Evolutionary conservation across 306 rosid genomes (phyloP).

Genomic region (Cucurbita moschata): DNA sequence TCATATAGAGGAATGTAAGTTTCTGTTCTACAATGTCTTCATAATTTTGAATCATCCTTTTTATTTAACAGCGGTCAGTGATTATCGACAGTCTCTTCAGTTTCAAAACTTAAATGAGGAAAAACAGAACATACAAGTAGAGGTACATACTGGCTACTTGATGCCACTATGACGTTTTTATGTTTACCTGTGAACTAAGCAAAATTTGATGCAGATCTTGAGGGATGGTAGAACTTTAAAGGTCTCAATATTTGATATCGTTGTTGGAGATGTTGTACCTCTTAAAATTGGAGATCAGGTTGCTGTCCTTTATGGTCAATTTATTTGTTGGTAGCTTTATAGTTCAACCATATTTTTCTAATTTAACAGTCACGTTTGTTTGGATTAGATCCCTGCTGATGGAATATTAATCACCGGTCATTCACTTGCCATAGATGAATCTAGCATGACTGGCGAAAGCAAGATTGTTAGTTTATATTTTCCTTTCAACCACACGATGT

Average conservation of each 20-base stretch:
- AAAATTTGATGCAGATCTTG: conserved; percentile 45
- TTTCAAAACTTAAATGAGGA: conserved; percentile 80
- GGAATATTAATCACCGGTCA: conserved; percentile 74
- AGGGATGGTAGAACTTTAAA: conserved; percentile 71
- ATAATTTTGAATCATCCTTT: not conserved
- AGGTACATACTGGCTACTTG: conserved; percentile 38
- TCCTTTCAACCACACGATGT: conserved; percentile 9
- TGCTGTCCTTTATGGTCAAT: conserved; percentile 13
- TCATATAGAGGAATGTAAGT: not conserved
- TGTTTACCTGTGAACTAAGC: conserved; percentile 12
- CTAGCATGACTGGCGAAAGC: conserved; percentile 99
- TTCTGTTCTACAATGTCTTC: not conserved
- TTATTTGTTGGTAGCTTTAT: conserved; percentile 11
- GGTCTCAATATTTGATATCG: conserved; percentile 76
- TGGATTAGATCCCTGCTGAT: conserved; percentile 80
- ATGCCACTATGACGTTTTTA: not conserved
- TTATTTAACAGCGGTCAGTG: conserved; percentile 61
- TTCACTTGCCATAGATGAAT: conserved; percentile 88
- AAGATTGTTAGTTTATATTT: conserved; percentile 51
- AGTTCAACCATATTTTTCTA: not conserved
- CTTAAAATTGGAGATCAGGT: conserved; percentile 96
- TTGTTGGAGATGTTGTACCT: conserved; percentile 94
- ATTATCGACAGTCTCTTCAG: conserved; percentile 87
- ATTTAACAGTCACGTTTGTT: not conserved
- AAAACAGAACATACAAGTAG: conserved; percentile 79